phyloP scores from a whole-genome alignment of 2,329 filamentous ascomycete genomes.

The Diplodia scrobiculata region DNA sequence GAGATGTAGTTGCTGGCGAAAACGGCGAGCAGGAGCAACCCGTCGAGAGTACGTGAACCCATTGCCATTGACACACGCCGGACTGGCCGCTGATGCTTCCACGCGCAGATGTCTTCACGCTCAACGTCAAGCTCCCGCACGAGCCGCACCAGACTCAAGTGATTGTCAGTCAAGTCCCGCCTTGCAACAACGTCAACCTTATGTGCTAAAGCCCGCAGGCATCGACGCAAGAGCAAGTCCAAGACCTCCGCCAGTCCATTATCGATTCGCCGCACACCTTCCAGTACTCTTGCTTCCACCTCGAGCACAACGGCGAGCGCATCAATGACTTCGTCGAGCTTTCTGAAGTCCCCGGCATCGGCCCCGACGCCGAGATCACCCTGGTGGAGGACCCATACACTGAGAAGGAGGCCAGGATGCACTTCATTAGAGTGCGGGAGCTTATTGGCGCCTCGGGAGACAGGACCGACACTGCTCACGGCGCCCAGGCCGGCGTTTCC shows the following conservation, averaged over 20 bases:
- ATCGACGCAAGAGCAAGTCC: conserved; percentile 90
- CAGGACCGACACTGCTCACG: conserved; percentile 82
- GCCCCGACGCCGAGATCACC: conserved; percentile 73
- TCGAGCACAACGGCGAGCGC: conserved; percentile 83
- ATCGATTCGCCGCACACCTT: conserved; percentile 91
- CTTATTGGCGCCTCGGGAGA: conserved; percentile 90
- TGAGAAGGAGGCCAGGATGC: conserved; percentile 95
- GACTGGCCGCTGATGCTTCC: background rate
- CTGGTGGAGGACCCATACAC: conserved; percentile 95
- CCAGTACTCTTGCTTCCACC: conserved; percentile 98
- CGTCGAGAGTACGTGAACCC: conserved; percentile 39
- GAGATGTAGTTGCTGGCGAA: conserved; percentile 23
- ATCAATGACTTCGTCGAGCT: conserved; percentile 96
- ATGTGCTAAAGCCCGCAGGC: conserved; percentile 59
- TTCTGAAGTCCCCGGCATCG: conserved; percentile 80
- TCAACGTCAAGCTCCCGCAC: conserved; percentile 81
- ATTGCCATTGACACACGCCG: background rate
- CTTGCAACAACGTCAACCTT: conserved; percentile 31
- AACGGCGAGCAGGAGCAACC: conserved; percentile 33
- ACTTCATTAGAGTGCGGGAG: conserved; percentile 86
- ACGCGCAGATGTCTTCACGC: conserved; percentile 60
- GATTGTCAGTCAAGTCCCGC: conserved; percentile 60
- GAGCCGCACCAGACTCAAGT: conserved; percentile 77
- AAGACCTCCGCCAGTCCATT: conserved; percentile 94
- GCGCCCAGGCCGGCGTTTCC: conserved; percentile 80